These are phyloP conservation scores for Apiospora saccharicola DNA, from an alignment of 2,329 filamentous ascomycete genomes.

Conservation along the genomic window DNA sequence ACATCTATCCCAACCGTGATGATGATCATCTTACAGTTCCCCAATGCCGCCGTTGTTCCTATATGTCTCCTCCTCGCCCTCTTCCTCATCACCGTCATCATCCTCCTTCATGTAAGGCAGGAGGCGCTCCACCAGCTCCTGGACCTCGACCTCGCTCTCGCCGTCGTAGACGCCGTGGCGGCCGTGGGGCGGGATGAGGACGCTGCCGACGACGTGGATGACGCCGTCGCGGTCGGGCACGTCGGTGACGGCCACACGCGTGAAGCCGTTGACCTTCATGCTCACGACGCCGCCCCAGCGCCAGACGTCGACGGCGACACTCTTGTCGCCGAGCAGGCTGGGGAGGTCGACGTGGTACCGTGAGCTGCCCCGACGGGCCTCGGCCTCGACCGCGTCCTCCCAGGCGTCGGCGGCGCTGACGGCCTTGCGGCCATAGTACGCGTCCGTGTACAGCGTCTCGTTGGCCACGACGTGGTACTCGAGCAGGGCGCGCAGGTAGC, in stretches of 20 bases:
- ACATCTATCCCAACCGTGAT: neutral
- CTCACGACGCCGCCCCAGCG: slow-evolving; percentile 71
- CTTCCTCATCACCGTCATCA: neutral
- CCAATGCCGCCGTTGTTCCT: neutral
- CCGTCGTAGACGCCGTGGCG: slow-evolving; percentile 47
- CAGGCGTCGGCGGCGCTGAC: slow-evolving; percentile 31
- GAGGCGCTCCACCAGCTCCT: slow-evolving; percentile 66
- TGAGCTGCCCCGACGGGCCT: slow-evolving; percentile 42
- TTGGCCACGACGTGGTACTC: slow-evolving; percentile 44
- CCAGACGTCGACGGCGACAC: slow-evolving; percentile 74
- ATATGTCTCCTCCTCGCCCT: neutral
- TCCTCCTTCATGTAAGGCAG: slow-evolving; percentile 34
- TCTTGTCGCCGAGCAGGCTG: slow-evolving; percentile 72
- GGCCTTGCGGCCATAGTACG: slow-evolving; percentile 64
- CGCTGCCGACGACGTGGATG: slow-evolving; percentile 75
- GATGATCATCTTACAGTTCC: neutral
- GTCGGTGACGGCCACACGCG: slow-evolving; percentile 71
- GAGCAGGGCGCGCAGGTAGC: slow-evolving; percentile 76
- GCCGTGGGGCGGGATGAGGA: slow-evolving; percentile 79
- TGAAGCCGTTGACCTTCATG: slow-evolving; percentile 79
- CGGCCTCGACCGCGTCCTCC: slow-evolving; percentile 38
- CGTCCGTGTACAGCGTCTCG: slow-evolving; percentile 73
- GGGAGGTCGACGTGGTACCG: slow-evolving; percentile 74
- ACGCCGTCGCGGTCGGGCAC: slow-evolving; percentile 80
- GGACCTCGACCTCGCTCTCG: slow-evolving; percentile 61